Percentiles rank a stretch among this genome's conserved stretches.
These are phyloP conservation scores for Stenocarpella maydis DNA, from an alignment of 2,329 filamentous ascomycete species.

Conservation along the genomic window DNA sequence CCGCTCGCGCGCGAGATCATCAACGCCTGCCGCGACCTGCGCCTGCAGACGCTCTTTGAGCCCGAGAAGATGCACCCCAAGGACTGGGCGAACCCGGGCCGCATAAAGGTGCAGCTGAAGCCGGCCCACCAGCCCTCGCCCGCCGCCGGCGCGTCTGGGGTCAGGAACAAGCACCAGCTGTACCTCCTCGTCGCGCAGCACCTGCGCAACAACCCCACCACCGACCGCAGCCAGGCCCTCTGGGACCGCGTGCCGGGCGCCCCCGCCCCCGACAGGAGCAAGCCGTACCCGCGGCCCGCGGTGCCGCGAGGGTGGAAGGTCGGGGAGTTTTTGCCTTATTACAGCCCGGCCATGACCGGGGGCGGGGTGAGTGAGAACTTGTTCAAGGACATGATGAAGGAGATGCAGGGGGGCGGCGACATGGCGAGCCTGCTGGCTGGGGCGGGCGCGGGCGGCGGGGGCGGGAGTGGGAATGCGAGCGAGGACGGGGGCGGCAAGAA, in stretches of 20 bases:
- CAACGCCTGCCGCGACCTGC: constrained; percentile 79
- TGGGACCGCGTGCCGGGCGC: constrained; percentile 77
- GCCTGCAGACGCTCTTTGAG: constrained; percentile 81
- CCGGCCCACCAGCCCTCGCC: constrained; percentile 9
- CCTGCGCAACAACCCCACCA: constrained; percentile 80
- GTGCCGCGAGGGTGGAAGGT: constrained; percentile 94
- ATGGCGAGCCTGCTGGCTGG: constrained; percentile 43
- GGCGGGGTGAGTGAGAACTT: constrained; percentile 95
- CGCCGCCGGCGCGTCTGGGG: constrained; percentile 54
- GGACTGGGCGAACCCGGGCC: constrained; percentile 96
- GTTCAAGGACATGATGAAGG: constrained; percentile 95
- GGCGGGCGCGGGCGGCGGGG: constrained; percentile 41
- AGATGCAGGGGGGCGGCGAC: constrained; percentile 71
- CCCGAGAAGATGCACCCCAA: constrained; percentile 92
- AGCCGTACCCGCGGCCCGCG: constrained; percentile 75
- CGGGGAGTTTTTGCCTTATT: constrained; percentile 81
- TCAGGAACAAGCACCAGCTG: constrained; percentile 86
- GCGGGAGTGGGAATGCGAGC: constrained; percentile 40
- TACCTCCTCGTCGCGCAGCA: constrained; percentile 82
- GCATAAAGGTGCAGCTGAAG: constrained; percentile 83
- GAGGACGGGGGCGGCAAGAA: constrained; percentile 44
- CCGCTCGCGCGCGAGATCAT: constrained; percentile 91
- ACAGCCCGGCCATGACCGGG: constrained; percentile 88
- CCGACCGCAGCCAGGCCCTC: constrained; percentile 71
- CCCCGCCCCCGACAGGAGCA: constrained; percentile 66